A percentile compares a stretch with the other conserved stretches of the same genome.
phyloP scores from a whole-genome alignment of 805 yeast genomes.

The Ogataea trehalophila region DNA sequence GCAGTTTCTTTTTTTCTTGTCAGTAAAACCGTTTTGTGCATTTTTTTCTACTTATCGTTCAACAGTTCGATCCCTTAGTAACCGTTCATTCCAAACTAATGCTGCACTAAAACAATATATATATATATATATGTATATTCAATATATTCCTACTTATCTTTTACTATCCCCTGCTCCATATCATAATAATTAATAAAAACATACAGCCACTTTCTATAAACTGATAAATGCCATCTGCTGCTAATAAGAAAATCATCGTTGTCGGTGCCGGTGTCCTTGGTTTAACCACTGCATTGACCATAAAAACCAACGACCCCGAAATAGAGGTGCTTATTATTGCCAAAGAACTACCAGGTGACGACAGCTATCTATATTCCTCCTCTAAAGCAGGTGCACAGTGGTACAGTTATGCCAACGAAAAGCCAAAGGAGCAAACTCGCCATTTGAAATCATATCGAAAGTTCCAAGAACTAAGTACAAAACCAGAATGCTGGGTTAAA shows the following conservation, averaged over 20 bases:
- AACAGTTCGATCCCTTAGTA: no score
- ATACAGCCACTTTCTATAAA: no score
- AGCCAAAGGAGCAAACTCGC: conserved; percentile 10
- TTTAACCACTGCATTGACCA: conserved; percentile 40
- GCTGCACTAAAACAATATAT: no score
- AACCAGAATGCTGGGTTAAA: conserved; percentile 33
- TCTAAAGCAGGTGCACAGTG: conserved; percentile 74
- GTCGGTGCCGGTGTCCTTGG: conserved; percentile 54
- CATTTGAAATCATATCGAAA: conserved; percentile 33
- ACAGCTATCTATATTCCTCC: conserved; percentile 45
- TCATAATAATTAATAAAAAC: no score
- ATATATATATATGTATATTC: no score
- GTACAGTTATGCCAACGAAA: conserved; percentile 34
- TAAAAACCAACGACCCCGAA: conserved; percentile 23
- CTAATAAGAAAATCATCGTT: conserved; percentile 14
- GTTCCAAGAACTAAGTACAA: conserved; percentile 31
- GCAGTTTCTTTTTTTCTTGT: no score
- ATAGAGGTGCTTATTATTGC: conserved; percentile 39
- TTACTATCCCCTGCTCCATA: no score
- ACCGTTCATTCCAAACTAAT: no score
- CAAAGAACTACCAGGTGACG: conserved; percentile 54
- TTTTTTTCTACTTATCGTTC: no score
- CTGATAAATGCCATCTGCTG: not conserved
- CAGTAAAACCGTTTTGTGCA: no score
- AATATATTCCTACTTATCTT: no score